Percentiles rank a stretch among this genome's conserved stretches.
These are phyloP conservation scores for Saccharomyces eubayanus DNA, from an alignment of 805 yeast species.

Conservation along the genomic window DNA sequence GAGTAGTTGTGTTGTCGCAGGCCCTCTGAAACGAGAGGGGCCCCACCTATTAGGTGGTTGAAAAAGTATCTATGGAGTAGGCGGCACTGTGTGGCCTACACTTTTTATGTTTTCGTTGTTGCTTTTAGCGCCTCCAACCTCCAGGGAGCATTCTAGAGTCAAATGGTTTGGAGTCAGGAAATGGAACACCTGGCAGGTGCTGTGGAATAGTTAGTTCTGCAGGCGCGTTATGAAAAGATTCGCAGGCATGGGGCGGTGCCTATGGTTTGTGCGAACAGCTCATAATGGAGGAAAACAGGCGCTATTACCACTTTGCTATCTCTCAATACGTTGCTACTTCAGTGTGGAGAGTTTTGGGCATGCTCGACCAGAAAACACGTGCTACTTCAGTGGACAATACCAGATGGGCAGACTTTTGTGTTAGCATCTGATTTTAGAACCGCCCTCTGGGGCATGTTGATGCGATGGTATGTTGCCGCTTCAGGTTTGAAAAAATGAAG, in stretches of 20 bases:
- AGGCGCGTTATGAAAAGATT: neutral
- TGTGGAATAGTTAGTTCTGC: neutral
- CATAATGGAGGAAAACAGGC: neutral
- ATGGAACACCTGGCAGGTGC: neutral
- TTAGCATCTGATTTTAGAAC: neutral
- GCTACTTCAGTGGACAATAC: neutral
- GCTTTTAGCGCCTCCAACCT: neutral
- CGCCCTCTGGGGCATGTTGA: neutral
- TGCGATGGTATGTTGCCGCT: neutral
- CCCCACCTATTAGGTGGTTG: neutral
- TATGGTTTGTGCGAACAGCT: neutral
- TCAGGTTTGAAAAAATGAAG: neutral
- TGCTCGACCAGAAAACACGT: neutral
- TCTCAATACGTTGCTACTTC: neutral
- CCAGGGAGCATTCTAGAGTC: neutral
- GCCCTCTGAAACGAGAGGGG: neutral
- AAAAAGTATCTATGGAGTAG: neutral
- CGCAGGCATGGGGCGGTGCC: neutral
- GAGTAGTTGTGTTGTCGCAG: neutral
- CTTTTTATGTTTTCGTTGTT: neutral
- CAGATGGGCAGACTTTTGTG: neutral
- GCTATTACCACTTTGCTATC: neutral
- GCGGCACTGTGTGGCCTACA: neutral
- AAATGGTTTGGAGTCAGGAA: neutral
- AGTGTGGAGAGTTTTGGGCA: neutral